These are phyloP conservation scores for Phanerochaete carnosa DNA, from an alignment of 768 basidiomycete species.

Conservation along the genomic window DNA sequence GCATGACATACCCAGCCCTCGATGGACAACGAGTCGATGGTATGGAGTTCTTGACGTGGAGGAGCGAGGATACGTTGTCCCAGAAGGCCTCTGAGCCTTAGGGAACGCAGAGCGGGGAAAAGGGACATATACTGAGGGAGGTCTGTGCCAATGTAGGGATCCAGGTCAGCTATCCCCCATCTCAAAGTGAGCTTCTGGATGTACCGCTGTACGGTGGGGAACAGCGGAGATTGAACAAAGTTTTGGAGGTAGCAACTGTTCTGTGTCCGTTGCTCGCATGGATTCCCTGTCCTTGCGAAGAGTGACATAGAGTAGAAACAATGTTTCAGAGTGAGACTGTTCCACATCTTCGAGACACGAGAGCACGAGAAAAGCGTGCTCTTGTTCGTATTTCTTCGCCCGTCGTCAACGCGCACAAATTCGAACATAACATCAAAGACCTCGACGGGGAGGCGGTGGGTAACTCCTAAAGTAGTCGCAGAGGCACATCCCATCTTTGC, in stretches of 20 bases:
- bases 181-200: background rate
- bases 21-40: background rate
- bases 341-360: background rate
- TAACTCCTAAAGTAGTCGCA: too few species aligned
- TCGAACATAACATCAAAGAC: background rate
- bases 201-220: background rate
- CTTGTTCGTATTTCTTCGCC: background rate
- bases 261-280: background rate
- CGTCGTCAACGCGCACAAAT: background rate
- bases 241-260: background rate
- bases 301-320: background rate
- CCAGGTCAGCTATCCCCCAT: background rate
- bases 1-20: background rate
- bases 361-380: background rate
- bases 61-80: background rate
- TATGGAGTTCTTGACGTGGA: background rate
- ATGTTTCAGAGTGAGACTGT: background rate
- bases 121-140: background rate
- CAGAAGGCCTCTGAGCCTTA: background rate
- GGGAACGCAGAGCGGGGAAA: background rate
- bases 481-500: too few species aligned
- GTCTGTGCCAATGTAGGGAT: background rate
- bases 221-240: background rate
- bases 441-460: background rate
- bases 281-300: background rate